Evolutionary conservation across 179 eudicot genomes (phyloP), one percentile per base, ranked within the genome.

Genomic region (Pouteria campechiana): DNA sequence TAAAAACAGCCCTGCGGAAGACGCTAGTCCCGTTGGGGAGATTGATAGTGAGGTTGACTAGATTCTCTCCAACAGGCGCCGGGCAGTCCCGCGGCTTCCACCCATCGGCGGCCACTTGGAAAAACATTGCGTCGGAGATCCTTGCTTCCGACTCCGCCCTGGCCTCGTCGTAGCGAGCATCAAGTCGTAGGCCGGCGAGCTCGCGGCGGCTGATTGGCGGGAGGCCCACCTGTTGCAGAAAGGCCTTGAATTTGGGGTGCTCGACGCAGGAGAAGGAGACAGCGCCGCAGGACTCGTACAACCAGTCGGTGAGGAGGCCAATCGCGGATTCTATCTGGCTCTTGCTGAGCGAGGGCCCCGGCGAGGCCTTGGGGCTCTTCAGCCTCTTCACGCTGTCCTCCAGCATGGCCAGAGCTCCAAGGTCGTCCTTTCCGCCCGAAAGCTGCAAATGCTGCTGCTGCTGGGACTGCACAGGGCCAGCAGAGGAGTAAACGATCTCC

Each of bases 21-120:
- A 87, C 81, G 64, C 77, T 74, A 2, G 70, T 63, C 33, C 92
- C 94, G 60, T 87, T 87, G 0, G 96, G 94, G 35, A 87, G 80
- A 66, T 79, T 87, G 18, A 75, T 66, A 21, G 57, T 55, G 14
- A 87, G 38, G 61, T 62, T 80, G 4, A 87, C 83, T 52, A 79
- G 46, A 69, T 50, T 72, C 18, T 63, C 79, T 11, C 72, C 78
- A 4, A 52, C 54, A 21, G 32, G 57, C 21, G 37, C 25, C 12
- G 47, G 52, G 22, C 47, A 32, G 12, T 55, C 46, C 34, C 32
- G 57, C 1, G 46, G 37, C 25, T 60, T 79, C 96, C 94, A 87
- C 17, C 96, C 96, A 61, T 83, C 77, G 16, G 77, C 63, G 3
- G 70, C 58, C 16, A 87, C 20, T 33, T 87, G 96, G 13, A 87